phyloP scores from a whole-genome alignment of 2,329 filamentous ascomycete species.

The Polychaeton citri region DNA sequence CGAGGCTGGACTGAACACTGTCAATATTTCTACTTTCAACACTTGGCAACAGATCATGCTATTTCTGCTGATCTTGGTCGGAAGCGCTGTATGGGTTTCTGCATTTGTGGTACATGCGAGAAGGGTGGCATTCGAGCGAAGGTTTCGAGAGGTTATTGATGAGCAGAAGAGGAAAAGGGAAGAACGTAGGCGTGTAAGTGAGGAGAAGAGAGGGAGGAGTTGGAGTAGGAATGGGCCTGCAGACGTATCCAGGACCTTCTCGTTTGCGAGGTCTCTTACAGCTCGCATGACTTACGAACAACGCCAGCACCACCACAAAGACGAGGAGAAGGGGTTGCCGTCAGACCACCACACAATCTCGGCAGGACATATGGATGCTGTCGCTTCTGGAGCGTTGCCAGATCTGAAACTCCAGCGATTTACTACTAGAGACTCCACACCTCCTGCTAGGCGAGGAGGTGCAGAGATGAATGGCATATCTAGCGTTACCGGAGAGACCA shows the following conservation, averaged over 20 bases:
- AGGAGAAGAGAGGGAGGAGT: background rate
- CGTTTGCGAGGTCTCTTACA: background rate
- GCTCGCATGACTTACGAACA: background rate
- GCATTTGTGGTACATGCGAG: constrained; percentile 49
- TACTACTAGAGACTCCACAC: constrained; percentile 3
- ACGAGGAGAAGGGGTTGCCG: background rate
- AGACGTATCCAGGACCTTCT: background rate
- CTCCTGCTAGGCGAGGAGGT: constrained; percentile 6
- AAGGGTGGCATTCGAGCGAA: constrained; percentile 48
- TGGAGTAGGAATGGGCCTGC: background rate
- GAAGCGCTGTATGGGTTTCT: constrained; percentile 54
- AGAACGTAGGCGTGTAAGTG: background rate
- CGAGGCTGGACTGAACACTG: constrained; percentile 53
- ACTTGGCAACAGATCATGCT: constrained; percentile 56
- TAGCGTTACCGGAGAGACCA: constrained; percentile 1
- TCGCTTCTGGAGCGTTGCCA: background rate
- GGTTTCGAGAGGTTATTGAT: constrained; percentile 42
- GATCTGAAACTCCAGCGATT: background rate
- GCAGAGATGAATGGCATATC: constrained; percentile 8
- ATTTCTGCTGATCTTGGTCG: constrained; percentile 51
- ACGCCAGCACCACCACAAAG: background rate
- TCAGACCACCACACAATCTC: too few species aligned
- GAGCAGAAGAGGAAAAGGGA: constrained; percentile 17
- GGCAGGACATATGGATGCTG: too few species aligned
- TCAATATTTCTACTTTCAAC: constrained; percentile 50